Evolutionary conservation across 805 yeast genomes (phyloP).

Genomic region (Zygosaccharomyces pseudorouxii): DNA sequence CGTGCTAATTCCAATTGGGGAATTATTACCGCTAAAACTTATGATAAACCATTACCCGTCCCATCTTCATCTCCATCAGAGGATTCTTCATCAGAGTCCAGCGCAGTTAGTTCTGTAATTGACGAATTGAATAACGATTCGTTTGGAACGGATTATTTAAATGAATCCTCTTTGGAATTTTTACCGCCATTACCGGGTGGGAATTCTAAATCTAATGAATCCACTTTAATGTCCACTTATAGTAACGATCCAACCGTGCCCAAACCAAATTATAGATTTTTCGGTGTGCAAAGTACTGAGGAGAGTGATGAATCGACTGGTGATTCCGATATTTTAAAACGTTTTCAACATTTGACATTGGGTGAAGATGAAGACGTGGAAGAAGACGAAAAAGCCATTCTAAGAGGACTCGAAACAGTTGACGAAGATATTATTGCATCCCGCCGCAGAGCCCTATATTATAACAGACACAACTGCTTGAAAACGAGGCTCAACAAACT

Average conservation of each 20-base stretch:
- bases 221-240: constrained; percentile 3
- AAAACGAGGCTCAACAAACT: constrained; percentile 20
- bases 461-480: constrained; percentile 9
- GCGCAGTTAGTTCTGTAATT: constrained; percentile 12
- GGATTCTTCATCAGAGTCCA: neutral
- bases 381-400: neutral
- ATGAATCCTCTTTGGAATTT: constrained; percentile 2
- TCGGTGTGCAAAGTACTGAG: constrained; percentile 2
- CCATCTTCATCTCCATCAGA: constrained; percentile 1
- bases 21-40: constrained; percentile 17
- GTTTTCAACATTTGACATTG: constrained; percentile 5
- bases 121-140: constrained; percentile 11
- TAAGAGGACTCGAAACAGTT: neutral
- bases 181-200: neutral
- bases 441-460: neutral
- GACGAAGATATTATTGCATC: neutral
- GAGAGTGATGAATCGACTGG: constrained; percentile 2
- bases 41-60: constrained; percentile 25
- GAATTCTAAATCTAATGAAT: constrained; percentile 4
- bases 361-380: constrained; percentile 1
- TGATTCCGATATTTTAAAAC: constrained; percentile 1
- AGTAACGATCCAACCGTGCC: constrained; percentile 7
- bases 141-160: constrained; percentile 5
- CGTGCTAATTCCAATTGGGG: constrained; percentile 26
- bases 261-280: constrained; percentile 8